These are phyloP conservation scores for Collybia mongolica DNA, from an alignment of 768 basidiomycete species.

Conservation along the genomic window DNA sequence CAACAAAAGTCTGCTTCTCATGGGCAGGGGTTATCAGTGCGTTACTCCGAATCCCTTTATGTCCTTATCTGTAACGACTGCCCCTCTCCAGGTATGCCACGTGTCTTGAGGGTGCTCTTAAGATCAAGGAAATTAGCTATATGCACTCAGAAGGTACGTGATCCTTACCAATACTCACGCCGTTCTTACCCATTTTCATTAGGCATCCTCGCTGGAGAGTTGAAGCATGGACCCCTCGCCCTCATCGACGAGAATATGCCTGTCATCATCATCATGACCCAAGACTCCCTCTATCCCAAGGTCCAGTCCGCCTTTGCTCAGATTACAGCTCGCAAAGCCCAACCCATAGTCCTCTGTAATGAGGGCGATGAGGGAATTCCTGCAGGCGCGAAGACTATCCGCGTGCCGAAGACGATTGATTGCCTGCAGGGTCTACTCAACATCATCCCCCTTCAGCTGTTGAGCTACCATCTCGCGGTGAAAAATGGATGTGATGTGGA, in stretches of 20 bases:
- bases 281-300: slow-evolving; percentile 97
- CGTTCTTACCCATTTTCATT: slow-evolving; percentile 3
- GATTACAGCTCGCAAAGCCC: slow-evolving; percentile 96
- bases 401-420: slow-evolving; percentile 93
- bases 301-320: slow-evolving; percentile 95
- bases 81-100: slow-evolving; percentile 70
- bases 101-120: slow-evolving; percentile 95
- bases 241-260: slow-evolving; percentile 98
- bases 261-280: slow-evolving; percentile 99
- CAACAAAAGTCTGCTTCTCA: slow-evolving; percentile 88
- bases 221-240: slow-evolving; percentile 98
- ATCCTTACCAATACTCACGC: neutral
- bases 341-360: slow-evolving; percentile 93
- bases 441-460: slow-evolving; percentile 92
- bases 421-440: slow-evolving; percentile 94
- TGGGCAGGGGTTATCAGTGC: slow-evolving; percentile 97
- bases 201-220: slow-evolving; percentile 95
- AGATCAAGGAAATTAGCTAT: slow-evolving; percentile 99
- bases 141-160: slow-evolving; percentile 73
- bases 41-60: slow-evolving; percentile 22
- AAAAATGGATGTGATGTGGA: slow-evolving; percentile 97
- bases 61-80: slow-evolving; percentile 4
- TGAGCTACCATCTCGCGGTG: slow-evolving; percentile 95
- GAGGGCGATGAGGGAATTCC: slow-evolving; percentile 84
- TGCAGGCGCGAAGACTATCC: slow-evolving; percentile 79